phyloP scores from a whole-genome alignment of 2,329 filamentous ascomycete genomes.

The Bipolaris oryzae region DNA sequence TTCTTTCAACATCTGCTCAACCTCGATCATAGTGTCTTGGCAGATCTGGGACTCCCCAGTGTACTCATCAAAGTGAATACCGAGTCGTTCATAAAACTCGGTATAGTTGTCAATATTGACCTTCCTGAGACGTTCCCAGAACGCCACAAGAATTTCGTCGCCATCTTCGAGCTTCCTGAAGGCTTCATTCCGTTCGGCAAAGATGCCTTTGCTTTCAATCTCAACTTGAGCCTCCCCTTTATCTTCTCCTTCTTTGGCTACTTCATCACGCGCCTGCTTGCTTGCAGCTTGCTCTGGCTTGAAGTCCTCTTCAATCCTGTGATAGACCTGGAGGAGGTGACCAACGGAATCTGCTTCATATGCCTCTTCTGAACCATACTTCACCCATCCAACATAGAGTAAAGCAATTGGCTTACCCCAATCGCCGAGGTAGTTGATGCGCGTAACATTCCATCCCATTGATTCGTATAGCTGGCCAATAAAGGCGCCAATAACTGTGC shows the following conservation, averaged over 20 bases:
- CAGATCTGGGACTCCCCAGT: constrained; percentile 77
- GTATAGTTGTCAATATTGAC: constrained; percentile 71
- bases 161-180: constrained; percentile 75
- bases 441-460: constrained; percentile 66
- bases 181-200: constrained; percentile 54
- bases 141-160: constrained; percentile 63
- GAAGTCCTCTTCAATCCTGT: constrained; percentile 66
- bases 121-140: constrained; percentile 71
- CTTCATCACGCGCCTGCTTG: constrained; percentile 59
- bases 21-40: constrained; percentile 68
- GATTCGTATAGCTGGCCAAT: constrained; percentile 64
- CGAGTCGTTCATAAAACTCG: constrained; percentile 71
- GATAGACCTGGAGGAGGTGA: constrained; percentile 73
- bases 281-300: constrained; percentile 62
- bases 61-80: constrained; percentile 73
- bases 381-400: constrained; percentile 68
- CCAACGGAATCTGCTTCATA: constrained; percentile 69
- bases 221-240: constrained; percentile 34
- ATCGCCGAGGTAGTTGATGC: constrained; percentile 71
- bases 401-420: constrained; percentile 70
- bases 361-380: constrained; percentile 69
- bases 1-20: constrained; percentile 66
- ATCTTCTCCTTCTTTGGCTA: constrained; percentile 60
- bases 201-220: constrained; percentile 41
- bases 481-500: constrained; percentile 69